A percentile compares a stretch with the other conserved stretches of the same genome.
Conservation (phyloP, 2,329 filamentous ascomycete species). For the Pseudogymnoascus sp. region DNA sequence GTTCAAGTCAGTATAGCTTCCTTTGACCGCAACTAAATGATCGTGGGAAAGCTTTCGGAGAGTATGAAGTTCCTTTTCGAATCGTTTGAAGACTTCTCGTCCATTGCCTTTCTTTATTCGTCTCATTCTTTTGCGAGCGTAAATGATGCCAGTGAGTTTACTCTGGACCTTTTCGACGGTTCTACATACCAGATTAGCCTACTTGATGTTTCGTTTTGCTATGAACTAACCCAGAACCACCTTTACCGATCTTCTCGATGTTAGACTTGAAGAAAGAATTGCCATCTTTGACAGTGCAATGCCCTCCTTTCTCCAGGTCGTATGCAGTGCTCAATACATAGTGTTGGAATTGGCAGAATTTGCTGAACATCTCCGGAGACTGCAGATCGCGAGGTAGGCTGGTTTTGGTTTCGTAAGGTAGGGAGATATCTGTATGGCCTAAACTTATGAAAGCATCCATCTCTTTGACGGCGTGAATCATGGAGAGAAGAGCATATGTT, state of each 20-base stretch:
- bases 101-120: background rate
- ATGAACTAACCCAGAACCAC: background rate
- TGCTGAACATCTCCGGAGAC: background rate
- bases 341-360: slow-evolving; percentile 14
- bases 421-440: background rate
- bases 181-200: slow-evolving; percentile 13
- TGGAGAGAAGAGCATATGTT: background rate
- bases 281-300: slow-evolving; percentile 14
- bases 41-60: slow-evolving; percentile 12
- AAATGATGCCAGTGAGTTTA: slow-evolving; percentile 12
- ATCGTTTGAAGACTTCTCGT: slow-evolving; percentile 10
- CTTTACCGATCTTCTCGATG: slow-evolving; percentile 14
- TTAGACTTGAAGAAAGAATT: slow-evolving; percentile 11
- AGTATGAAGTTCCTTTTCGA: background rate
- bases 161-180: slow-evolving; percentile 15
- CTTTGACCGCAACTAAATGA: slow-evolving; percentile 11
- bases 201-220: background rate
- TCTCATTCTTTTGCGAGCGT: slow-evolving; percentile 16
- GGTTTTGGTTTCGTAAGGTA: background rate
- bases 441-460: background rate
- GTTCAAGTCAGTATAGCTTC: slow-evolving; percentile 10
- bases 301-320: slow-evolving; percentile 12
- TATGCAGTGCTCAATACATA: slow-evolving; percentile 12
- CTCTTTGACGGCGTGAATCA: background rate
- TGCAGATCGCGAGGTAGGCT: background rate